Percentiles rank a stretch among this genome's conserved stretches.
Evolutionary conservation across 2,329 filamentous ascomycete species (phyloP).

Genomic region (Fusarium sp.): DNA sequence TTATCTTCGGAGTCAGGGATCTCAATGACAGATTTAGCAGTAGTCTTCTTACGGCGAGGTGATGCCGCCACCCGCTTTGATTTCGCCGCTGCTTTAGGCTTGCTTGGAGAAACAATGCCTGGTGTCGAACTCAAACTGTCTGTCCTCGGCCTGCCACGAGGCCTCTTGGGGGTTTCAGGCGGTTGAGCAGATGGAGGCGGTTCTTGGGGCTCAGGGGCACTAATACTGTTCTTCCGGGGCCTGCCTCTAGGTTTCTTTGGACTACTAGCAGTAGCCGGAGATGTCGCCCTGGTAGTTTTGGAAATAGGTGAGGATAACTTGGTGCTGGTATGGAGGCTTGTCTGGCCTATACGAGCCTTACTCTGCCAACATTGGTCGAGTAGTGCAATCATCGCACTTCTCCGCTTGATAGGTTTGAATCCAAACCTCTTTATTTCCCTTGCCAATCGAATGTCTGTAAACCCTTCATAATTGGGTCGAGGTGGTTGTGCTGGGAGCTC

Average conservation of each 20-base stretch:
- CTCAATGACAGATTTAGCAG: conserved; percentile 52
- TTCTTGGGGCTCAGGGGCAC: conserved; percentile 45
- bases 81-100: conserved; percentile 6
- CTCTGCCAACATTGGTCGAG: conserved; percentile 78
- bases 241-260: conserved; percentile 49
- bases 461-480: conserved; percentile 69
- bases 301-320: conserved; percentile 27
- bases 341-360: conserved; percentile 54
- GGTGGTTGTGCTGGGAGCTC: conserved; percentile 12
- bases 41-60: conserved; percentile 25
- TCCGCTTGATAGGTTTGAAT: conserved; percentile 77
- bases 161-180: conserved; percentile 50
- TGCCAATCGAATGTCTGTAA: conserved; percentile 71
- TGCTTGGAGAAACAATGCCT: conserved; percentile 7
- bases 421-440: conserved; percentile 73
- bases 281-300: conserved; percentile 24
- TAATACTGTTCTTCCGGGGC: conserved; percentile 49
- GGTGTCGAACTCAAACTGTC: conserved; percentile 19
- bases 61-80: conserved; percentile 29
- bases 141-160: conserved; percentile 59
- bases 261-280: conserved; percentile 9
- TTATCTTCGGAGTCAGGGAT: conserved; percentile 65
- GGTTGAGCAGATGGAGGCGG: conserved; percentile 52
- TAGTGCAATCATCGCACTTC: conserved; percentile 76
- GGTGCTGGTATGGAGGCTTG: conserved; percentile 33